Evolutionary conservation across 164 flowering plant genomes (phyloP).

Genomic region (Magnolia kwangsiensis): DNA sequence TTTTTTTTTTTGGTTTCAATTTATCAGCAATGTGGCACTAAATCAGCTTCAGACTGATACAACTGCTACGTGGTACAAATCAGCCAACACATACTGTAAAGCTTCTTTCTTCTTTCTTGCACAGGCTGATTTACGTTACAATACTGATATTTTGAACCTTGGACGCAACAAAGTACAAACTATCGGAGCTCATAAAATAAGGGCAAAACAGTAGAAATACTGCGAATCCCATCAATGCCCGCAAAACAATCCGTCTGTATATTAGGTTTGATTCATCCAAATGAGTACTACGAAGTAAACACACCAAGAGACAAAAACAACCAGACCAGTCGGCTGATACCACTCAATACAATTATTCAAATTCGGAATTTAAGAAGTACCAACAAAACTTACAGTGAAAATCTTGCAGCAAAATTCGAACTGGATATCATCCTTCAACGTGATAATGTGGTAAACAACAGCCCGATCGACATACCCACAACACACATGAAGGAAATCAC

Average conservation of each 20-base stretch:
- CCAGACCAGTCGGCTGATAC: background rate
- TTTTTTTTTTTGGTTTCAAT: too few relatives aligned
- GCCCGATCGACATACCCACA: conserved; percentile 45
- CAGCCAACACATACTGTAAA: too few relatives aligned
- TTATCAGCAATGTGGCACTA: too few relatives aligned
- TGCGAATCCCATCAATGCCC: background rate
- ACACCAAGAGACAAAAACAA: background rate
- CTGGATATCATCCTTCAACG: background rate
- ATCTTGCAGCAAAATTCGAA: background rate
- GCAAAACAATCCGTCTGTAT: background rate
- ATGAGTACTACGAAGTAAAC: background rate
- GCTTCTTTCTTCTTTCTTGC: too few relatives aligned
- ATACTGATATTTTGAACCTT: too few relatives aligned
- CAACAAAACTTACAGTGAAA: background rate
- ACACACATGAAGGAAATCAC: conserved; percentile 46
- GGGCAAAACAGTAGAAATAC: background rate
- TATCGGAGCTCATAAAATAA: too few relatives aligned
- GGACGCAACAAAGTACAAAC: too few relatives aligned
- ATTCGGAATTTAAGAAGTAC: background rate
- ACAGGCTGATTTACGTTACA: too few relatives aligned
- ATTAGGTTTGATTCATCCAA: background rate
- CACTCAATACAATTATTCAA: background rate
- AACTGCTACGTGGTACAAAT: too few relatives aligned
- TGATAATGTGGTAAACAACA: conserved; percentile 32
- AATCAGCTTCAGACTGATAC: too few relatives aligned